Evolutionary conservation across 2,329 filamentous ascomycete genomes (phyloP).

Genomic region (Curvularia sp.): DNA sequence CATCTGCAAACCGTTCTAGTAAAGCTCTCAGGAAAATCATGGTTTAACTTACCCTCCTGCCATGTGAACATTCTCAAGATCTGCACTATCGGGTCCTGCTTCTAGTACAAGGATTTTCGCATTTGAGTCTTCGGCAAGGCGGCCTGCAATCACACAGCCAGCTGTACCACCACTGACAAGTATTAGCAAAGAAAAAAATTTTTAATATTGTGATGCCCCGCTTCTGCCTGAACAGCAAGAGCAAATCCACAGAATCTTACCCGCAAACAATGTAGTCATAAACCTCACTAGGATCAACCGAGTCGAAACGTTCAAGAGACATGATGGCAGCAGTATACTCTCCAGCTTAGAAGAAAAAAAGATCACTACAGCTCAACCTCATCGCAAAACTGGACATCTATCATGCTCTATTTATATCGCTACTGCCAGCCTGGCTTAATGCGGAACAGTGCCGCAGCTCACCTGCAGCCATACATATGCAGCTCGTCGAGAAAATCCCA

Average conservation of each 20-base stretch:
- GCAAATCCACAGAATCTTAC: conserved; percentile 9
- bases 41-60: conserved; percentile 49
- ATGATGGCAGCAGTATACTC: conserved; percentile 10
- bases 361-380: neutral
- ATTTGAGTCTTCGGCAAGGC: conserved; percentile 55
- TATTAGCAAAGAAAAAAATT: neutral
- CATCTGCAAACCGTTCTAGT: conserved; percentile 32
- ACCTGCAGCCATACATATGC: neutral
- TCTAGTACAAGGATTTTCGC: conserved; percentile 56
- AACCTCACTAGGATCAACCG: conserved; percentile 24
- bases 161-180: conserved; percentile 54
- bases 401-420: neutral
- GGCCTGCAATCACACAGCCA: conserved; percentile 58
- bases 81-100: conserved; percentile 54
- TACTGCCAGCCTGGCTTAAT: neutral
- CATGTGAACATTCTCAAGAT: conserved; percentile 61
- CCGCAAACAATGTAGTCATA: conserved; percentile 41
- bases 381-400: too few relatives aligned
- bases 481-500: neutral
- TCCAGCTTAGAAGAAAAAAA: neutral
- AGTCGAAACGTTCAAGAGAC: conserved; percentile 30
- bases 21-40: neutral
- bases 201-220: too few relatives aligned
- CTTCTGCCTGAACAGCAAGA: too few relatives aligned
- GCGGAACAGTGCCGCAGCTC: conserved; percentile 2